A percentile compares a stretch with the other conserved stretches of the same genome.
Evolutionary conservation across 768 basidiomycete genomes (phyloP).

Genomic region (Termitomyces sp.): DNA sequence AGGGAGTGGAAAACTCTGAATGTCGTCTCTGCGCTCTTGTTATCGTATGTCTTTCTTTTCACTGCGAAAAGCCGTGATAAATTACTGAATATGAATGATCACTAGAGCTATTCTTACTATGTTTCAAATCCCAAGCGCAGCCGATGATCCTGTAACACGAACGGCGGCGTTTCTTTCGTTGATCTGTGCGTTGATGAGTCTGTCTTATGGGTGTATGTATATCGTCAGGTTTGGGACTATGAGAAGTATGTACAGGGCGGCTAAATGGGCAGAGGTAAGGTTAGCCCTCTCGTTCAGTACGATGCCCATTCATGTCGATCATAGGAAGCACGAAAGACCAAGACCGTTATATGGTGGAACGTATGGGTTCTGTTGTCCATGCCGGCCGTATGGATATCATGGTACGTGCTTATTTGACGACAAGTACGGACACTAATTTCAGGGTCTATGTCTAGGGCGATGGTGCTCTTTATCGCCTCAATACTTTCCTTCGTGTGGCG

Average conservation of each 20-base stretch:
- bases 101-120: conserved; percentile 65
- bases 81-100: neutral
- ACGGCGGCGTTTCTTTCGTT: conserved; percentile 63
- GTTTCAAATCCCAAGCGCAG: conserved; percentile 55
- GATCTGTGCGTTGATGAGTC: conserved; percentile 63
- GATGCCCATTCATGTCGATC: neutral
- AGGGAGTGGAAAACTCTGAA: conserved; percentile 77
- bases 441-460: conserved; percentile 40
- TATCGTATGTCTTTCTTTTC: conserved; percentile 30
- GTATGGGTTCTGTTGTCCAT: conserved; percentile 62
- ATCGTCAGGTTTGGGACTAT: conserved; percentile 70
- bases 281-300: neutral
- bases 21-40: conserved; percentile 62
- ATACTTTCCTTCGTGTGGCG: conserved; percentile 74
- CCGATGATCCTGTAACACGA: conserved; percentile 57
- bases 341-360: conserved; percentile 41
- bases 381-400: conserved; percentile 70
- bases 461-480: conserved; percentile 59
- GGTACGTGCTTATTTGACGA: conserved; percentile 30
- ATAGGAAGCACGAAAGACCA: conserved; percentile 51
- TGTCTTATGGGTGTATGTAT: conserved; percentile 72
- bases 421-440: neutral
- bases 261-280: conserved; percentile 66
- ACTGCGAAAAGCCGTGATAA: neutral
- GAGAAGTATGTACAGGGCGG: conserved; percentile 68